Evolutionary conservation across 345 rosid genomes (phyloP).

Genomic region (Mercurialis annua): DNA sequence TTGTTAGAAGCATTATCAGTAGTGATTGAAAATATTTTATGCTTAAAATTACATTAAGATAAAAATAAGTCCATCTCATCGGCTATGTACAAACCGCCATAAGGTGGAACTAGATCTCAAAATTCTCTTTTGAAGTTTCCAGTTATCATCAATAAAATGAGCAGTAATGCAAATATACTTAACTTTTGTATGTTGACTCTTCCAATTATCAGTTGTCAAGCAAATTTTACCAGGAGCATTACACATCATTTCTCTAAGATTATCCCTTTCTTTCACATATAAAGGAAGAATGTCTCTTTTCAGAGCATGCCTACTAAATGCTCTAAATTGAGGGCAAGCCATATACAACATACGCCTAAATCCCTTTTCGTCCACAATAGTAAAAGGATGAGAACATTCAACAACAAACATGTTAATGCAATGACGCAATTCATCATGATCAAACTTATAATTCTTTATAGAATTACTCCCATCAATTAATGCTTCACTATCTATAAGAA

Average conservation of each 20-base stretch:
- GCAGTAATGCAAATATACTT: not conserved
- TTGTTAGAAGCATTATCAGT: not conserved
- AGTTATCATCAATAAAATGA: not conserved
- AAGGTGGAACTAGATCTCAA: not conserved
- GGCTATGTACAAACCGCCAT: no score
- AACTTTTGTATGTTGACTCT: not conserved
- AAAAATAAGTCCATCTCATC: not conserved
- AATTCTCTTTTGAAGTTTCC: not conserved
- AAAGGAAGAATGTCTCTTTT: not conserved
- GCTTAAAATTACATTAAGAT: not conserved
- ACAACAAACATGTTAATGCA: no score
- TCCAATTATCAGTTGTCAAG: not conserved
- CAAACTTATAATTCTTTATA: no score
- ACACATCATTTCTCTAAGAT: no score
- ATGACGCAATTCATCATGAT: no score
- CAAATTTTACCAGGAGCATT: not conserved
- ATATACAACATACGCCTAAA: not conserved
- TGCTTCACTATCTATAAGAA: no score
- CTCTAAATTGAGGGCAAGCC: not conserved
- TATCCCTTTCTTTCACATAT: not conserved
- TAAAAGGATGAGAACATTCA: not conserved
- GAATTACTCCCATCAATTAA: no score
- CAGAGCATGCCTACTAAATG: not conserved
- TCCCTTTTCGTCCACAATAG: not conserved
- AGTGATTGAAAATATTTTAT: not conserved